phyloP scores from a whole-genome alignment of 495 filamentous ascomycete species.

The Letharia lupina region DNA sequence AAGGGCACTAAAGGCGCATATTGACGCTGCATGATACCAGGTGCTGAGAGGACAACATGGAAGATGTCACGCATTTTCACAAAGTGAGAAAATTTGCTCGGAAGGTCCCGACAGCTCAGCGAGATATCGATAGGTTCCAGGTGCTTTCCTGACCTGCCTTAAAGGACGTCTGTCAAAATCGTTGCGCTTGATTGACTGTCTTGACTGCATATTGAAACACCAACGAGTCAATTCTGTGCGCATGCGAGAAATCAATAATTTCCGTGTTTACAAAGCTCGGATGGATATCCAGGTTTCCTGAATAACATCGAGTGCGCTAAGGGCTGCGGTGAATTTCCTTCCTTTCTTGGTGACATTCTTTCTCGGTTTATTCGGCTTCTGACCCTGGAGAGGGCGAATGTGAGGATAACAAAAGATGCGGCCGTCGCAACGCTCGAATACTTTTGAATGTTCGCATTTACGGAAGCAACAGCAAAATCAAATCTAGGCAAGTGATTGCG shows the following conservation, averaged over 20 bases:
- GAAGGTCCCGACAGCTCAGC: not conserved
- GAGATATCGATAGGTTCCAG: not conserved
- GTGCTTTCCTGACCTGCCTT: not conserved
- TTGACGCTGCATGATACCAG: slow-evolving; percentile 15
- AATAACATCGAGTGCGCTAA: not conserved
- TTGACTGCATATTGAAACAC: not conserved
- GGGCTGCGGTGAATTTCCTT: not conserved
- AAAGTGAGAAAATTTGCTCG: not conserved
- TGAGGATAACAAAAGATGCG: not conserved
- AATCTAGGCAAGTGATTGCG: not conserved
- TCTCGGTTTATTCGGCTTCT: not conserved
- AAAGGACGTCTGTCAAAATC: not conserved
- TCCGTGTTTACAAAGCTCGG: not conserved
- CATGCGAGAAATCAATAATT: not conserved
- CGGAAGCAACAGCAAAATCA: not conserved
- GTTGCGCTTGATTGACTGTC: not conserved
- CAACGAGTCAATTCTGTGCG: not conserved
- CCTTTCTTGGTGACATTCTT: not conserved
- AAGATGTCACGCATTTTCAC: slow-evolving; percentile 7
- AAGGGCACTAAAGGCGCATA: not conserved
- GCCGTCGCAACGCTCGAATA: not conserved
- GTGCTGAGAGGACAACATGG: not conserved
- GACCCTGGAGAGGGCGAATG: not conserved
- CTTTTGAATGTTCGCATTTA: not conserved
- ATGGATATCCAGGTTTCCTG: not conserved